These are phyloP conservation scores for Lactarius hatsudake DNA, from an alignment of 768 basidiomycete species.

Conservation along the genomic window DNA sequence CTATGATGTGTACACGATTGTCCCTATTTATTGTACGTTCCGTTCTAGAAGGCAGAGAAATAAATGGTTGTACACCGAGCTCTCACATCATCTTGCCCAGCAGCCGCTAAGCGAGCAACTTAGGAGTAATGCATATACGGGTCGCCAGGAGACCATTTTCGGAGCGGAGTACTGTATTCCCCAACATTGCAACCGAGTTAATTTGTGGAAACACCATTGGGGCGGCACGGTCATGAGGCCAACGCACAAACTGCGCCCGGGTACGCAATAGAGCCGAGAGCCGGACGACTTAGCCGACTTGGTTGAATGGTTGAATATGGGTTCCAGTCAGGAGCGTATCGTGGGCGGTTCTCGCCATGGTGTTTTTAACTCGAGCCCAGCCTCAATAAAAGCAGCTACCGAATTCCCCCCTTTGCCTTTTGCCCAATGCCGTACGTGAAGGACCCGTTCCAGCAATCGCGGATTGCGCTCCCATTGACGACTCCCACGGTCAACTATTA, in stretches of 20 bases:
- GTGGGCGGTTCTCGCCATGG: not conserved
- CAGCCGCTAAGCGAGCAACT: not conserved
- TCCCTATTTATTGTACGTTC: not conserved
- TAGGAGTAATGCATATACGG: not conserved
- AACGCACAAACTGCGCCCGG: too few species aligned
- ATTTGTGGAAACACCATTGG: too few species aligned
- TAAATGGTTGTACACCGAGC: not conserved
- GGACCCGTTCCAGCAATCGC: not conserved
- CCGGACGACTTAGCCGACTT: not conserved
- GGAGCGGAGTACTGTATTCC: too few species aligned
- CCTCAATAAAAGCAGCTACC: not conserved
- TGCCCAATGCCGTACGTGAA: constrained; percentile 10
- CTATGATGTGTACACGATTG: not conserved
- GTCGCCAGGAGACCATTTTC: too few species aligned
- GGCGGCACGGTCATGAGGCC: too few species aligned
- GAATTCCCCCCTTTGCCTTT: not conserved
- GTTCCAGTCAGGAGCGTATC: not conserved
- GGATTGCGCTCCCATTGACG: not conserved
- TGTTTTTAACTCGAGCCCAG: not conserved
- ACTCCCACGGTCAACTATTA: constrained; percentile 22
- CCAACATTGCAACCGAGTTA: too few species aligned
- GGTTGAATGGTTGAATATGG: not conserved
- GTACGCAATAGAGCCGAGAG: not conserved
- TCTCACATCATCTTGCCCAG: not conserved
- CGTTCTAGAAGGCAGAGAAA: not conserved